A percentile compares a stretch with the other conserved stretches of the same genome.
phyloP scores from a whole-genome alignment of 23 red algal species.

The Rhodosorus marinus region DNA sequence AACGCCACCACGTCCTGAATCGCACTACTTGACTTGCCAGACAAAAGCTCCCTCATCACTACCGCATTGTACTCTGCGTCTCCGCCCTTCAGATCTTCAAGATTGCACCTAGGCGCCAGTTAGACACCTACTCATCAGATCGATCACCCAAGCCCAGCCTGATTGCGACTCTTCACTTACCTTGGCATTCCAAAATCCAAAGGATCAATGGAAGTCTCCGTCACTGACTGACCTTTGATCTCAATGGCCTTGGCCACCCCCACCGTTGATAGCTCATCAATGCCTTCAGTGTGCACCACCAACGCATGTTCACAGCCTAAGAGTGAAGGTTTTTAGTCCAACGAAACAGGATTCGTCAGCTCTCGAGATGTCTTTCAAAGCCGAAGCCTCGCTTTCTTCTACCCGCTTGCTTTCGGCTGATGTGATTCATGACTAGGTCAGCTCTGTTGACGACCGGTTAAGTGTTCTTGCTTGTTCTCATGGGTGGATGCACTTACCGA shows the following conservation, averaged over 20 bases:
- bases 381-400: too few species aligned
- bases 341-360: too few species aligned
- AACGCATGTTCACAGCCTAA: constrained; percentile 39
- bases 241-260: constrained; percentile 58
- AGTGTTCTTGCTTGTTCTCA: too few species aligned
- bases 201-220: constrained; percentile 28
- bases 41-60: constrained; percentile 24
- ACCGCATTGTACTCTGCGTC: constrained; percentile 47
- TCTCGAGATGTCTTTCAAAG: too few species aligned
- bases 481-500: too few species aligned
- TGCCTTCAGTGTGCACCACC: constrained; percentile 64
- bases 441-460: too few species aligned
- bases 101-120: constrained; percentile 13
- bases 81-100: constrained; percentile 53
- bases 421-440: too few species aligned
- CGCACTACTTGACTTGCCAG: constrained; percentile 27
- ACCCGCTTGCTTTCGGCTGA: too few species aligned
- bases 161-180: too few species aligned
- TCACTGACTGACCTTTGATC: constrained; percentile 14
- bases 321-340: too few species aligned
- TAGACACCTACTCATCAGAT: too few species aligned
- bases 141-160: too few species aligned
- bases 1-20: constrained; percentile 67
- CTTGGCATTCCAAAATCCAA: constrained; percentile 33
- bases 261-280: constrained; percentile 78